Base-by-base conservation (phyloP, 352 stramenopile species). In the Lagenidium sp. region DNA sequence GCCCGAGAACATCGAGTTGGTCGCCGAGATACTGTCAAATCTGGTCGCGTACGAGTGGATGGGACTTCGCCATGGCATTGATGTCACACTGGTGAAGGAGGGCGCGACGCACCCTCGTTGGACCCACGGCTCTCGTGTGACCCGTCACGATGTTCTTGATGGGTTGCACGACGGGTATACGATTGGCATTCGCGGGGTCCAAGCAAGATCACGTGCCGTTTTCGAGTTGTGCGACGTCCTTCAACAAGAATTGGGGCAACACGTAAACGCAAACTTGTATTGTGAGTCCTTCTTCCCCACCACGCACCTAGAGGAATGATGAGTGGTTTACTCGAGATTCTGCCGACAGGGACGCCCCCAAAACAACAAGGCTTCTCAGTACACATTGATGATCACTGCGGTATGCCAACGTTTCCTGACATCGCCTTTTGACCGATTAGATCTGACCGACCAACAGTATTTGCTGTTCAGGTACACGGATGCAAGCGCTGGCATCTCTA, bases 231-330 rank as follows among this genome's bases (percentile, higher is more conserved):
- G 55, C 18, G 25, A 37, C 21, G 29, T 26, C 15, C 38, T 68
- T 1, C 55, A 68, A 20, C 6, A 11, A 21, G 56, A 68, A 21
- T 45, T 68, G 10, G 25, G 43, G 16, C 60, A 68, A 24, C 53
- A 68, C 25, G 55, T 60, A 30, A 68, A 68, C 38, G 55, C 59
- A 1, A 68, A 65, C 28, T 46, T 68, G 2, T 68, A 68, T 36
- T 68, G 60, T 68, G 28, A 13, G 55, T 50, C 2, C 19, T 20
- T 23, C 13, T 15, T 19, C 21, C 31, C 38, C 16, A n/a, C n/a
- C n/a, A n/a, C n/a, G n/a, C n/a, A n/a, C n/a, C n/a, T n/a, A n/a
- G n/a, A n/a, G n/a, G n/a, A 34, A 13, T 44, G 34, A 21, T 39
- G 21, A 19, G 16, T 23, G 25, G 13, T 23, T 5, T 32, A 20